phyloP scores from a whole-genome alignment of 148 eudicot genomes.

The Rhododendron griersonianum region DNA sequence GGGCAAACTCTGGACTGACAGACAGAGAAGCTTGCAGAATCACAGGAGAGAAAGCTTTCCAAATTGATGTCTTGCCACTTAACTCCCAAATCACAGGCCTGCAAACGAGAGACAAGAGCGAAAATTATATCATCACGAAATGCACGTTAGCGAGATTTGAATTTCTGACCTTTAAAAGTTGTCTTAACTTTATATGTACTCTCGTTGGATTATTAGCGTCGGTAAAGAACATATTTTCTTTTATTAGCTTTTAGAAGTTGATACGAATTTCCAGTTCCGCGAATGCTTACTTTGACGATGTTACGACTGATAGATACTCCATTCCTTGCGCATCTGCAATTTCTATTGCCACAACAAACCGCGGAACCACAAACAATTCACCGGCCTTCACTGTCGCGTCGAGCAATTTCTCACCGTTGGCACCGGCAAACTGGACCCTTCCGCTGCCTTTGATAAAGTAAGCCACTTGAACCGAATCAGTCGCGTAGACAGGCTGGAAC shows the following conservation, averaged over 20 bases:
- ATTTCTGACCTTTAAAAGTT: background rate
- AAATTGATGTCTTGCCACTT: conserved; percentile 26
- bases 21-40: conserved; percentile 33
- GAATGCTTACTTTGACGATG: conserved; percentile 33
- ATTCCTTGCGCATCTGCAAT: conserved; percentile 34
- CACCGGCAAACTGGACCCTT: conserved; percentile 29
- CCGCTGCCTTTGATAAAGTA: conserved; percentile 45
- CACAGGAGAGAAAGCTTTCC: conserved; percentile 29
- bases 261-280: background rate
- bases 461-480: conserved; percentile 21
- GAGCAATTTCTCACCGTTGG: conserved; percentile 22
- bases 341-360: conserved; percentile 13
- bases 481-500: conserved; percentile 24
- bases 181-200: no score
- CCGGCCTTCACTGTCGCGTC: conserved; percentile 27
- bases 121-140: background rate
- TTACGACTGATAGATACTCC: conserved; percentile 33
- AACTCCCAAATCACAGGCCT: conserved; percentile 30
- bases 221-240: background rate
- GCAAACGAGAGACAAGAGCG: background rate
- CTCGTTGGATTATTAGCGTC: no score
- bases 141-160: background rate
- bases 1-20: conserved; percentile 13
- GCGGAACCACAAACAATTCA: conserved; percentile 40
- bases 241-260: background rate